phyloP scores from a whole-genome alignment of 768 basidiomycete species.

The Leccinellum luteum region DNA sequence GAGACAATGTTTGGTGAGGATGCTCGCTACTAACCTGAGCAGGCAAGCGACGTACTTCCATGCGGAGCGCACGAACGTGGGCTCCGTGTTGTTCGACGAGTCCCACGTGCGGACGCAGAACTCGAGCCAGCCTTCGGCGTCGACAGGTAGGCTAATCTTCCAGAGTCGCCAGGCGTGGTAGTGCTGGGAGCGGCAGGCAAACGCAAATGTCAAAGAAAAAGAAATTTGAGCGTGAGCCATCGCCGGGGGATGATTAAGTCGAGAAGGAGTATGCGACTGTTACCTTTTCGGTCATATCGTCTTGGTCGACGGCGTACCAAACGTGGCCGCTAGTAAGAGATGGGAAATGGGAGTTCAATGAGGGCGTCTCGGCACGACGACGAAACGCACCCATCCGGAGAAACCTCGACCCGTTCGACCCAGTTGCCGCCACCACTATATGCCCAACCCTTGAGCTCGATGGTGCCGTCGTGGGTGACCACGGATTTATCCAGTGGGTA shows the following conservation, averaged over 20 bases:
- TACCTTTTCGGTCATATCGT: constrained; percentile 17
- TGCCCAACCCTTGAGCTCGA: constrained; percentile 43
- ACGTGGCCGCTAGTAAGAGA: constrained; percentile 8
- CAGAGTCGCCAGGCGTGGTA: constrained; percentile 56
- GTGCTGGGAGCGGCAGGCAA: constrained; percentile 32
- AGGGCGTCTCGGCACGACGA: neutral
- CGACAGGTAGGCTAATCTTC: constrained; percentile 49
- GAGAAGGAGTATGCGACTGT: neutral
- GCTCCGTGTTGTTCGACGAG: constrained; percentile 56
- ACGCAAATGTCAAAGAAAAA: neutral
- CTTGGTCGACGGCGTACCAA: constrained; percentile 16
- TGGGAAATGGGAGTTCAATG: neutral
- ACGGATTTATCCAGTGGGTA: constrained; percentile 37
- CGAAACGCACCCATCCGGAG: constrained; percentile 16
- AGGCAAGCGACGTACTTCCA: constrained; percentile 43
- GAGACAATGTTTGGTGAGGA: neutral
- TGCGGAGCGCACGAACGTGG: constrained; percentile 51
- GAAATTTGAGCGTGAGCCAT: neutral
- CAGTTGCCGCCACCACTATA: constrained; percentile 51
- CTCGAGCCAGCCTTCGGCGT: constrained; percentile 56
- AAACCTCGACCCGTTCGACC: constrained; percentile 56
- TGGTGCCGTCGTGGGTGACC: constrained; percentile 47
- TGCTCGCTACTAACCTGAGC: neutral
- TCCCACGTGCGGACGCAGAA: constrained; percentile 57
- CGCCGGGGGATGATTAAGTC: neutral